Evolutionary conservation across 2,329 filamentous ascomycete genomes (phyloP), one percentile per base, ranked within the genome.

Genomic region (Claviceps lovelessii): DNA sequence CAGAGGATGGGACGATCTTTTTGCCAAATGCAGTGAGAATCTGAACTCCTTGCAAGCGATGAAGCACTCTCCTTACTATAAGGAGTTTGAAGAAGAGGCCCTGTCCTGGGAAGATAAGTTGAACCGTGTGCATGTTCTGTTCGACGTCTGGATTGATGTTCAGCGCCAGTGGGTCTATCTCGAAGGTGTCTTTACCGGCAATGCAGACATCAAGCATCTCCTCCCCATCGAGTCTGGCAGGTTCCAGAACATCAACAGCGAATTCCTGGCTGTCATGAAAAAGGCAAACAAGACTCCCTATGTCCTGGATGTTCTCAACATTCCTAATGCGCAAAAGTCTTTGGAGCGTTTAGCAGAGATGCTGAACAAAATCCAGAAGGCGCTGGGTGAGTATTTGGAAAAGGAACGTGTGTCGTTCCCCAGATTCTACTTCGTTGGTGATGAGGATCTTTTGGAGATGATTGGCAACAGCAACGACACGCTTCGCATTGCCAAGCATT

Each of bases 131-230:
- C 93, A 98, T 67, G 89, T 98, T 17, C 79, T 98, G 10, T 98
- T 99, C 65, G 93, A 99, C 68, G 90, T 98, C 17, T 99, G 94
- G 94, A 98, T 98, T 63, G 94, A 98, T 71, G 94, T 99, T n/a
- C 93, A 99, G 70, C 86, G 94, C 58, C 93, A 98, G 72, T 99
- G 93, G 93, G 93, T 98, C 8, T 99, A 99, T 68, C 81, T 99
- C 5, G 94, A 99, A 72, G 93, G 93, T 61, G 93, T 99, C 39
- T 99, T 99, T 67, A 96, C 91, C 1, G 93, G 93, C 56, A 99
- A 98, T 66, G 91, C 89, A 44, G 93, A 99, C 65, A 98, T 99
- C 76, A 98, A 97, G 72, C 91, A 97, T 68, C 76, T 99, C 52
- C 80, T 99, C 28, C 94, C 94, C 5, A 90, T 95, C 59, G 93